Evolutionary conservation across 345 rosid species (phyloP), one percentile per base, ranked within the genome.

Genomic region (Gossypium stocksii): DNA sequence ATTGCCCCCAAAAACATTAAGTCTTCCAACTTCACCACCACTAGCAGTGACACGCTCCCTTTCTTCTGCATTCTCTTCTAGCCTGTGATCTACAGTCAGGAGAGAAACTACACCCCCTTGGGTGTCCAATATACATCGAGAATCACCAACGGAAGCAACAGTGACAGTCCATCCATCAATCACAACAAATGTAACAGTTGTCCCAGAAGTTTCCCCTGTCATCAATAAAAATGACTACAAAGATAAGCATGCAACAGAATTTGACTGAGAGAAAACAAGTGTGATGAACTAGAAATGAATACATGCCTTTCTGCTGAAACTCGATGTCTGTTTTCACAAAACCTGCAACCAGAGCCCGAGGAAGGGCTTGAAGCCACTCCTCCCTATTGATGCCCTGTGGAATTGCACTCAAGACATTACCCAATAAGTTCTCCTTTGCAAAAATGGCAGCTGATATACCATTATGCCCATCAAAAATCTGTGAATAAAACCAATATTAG

Each of bases 11-110:
- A 88, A 96, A 78, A 91, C 83, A 79, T 96, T 96, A 72, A 96
- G 93, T 80, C 99, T 89, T 80, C 99, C 99, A 20, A 96, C 99
- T 88, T 96, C 98, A 76, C 99, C 99, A 16, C 99, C 99, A 80
- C 99, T 96, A 67, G 99, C 99, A 82, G 98, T 96, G 77, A 96
- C 92, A 64, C 99, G 98, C 83, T 93, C 98, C 81, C 99, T 87
- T 87, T 96, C 99, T 86, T 91, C 98, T 19, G 43, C 97, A 84
- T 96, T 96, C 83, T 96, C 99, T 83, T 96, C 99, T 19, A 96
- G 86, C 84, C 99, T 88, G 77, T 96, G 99, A 83, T 96, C 99
- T 49, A 93, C 99, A 6, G 99, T 96, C 83, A 96, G 83, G 3
- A 96, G 93, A 72, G 99, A 93, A 65, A 96, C 95, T 66, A 91